Conservation (phyloP, 306 rosid species). For the peach (Prunus persica) region Prunus_persica_NCBIv2 NC_034010.1:27947001-27947500, state of each 20-base stretch:
- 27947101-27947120: not conserved
- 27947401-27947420: slow-evolving; percentile 46
- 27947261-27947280: slow-evolving; percentile 74
- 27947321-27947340: slow-evolving; percentile 63
- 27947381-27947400: slow-evolving; percentile 71
- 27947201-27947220: slow-evolving; percentile 60
- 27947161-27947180: not conserved
- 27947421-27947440: slow-evolving; percentile 58
- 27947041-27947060: not conserved
- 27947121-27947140: not conserved
- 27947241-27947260: slow-evolving; percentile 59
- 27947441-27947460: slow-evolving; percentile 86
- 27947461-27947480: slow-evolving; percentile 89
- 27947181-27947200: slow-evolving; percentile 65
- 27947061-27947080: not conserved
- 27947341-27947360: slow-evolving; percentile 65
- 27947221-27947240: slow-evolving; percentile 60
- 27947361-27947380: slow-evolving; percentile 86
- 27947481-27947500: slow-evolving; percentile 71
- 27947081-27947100: not conserved
- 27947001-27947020: not conserved
- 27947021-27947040: not conserved
- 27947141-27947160: not conserved
- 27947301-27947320: slow-evolving; percentile 74
- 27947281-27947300: slow-evolving; percentile 85